These are phyloP conservation scores for Kazachstania martiniae DNA, from an alignment of 805 yeast genomes.

Conservation along the genomic window DNA sequence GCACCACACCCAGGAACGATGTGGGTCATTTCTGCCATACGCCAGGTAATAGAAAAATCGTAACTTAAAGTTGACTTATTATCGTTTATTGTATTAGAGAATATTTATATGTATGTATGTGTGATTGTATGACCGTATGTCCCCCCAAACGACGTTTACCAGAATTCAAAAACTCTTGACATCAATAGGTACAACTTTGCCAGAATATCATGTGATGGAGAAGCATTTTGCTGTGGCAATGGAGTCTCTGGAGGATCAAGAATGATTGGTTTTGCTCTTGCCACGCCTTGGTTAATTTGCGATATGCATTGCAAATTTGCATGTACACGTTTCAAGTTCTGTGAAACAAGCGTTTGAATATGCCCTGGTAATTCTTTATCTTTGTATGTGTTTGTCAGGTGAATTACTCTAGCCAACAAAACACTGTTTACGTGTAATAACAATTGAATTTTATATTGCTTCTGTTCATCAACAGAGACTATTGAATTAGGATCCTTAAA, in stretches of 20 bases:
- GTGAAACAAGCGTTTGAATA: constrained; percentile 19
- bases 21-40: too few species aligned
- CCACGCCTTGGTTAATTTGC: constrained; percentile 25
- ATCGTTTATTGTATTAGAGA: too few species aligned
- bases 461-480: constrained; percentile 16
- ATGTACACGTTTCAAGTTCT: constrained; percentile 26
- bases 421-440: constrained; percentile 27
- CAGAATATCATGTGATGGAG: constrained; percentile 22
- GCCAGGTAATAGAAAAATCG: too few species aligned
- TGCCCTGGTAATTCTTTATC: constrained; percentile 13
- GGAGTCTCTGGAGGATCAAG: constrained; percentile 11
- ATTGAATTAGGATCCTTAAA: constrained; percentile 5
- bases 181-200: constrained; percentile 23
- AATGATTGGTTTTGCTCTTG: constrained; percentile 19
- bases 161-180: constrained; percentile 26
- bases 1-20: too few species aligned
- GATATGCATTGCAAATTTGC: constrained; percentile 28
- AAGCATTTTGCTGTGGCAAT: constrained; percentile 7
- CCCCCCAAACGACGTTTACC: constrained; percentile 15
- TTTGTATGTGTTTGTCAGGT: constrained; percentile 8
- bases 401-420: constrained; percentile 18
- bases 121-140: too few species aligned
- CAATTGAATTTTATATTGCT: constrained; percentile 27
- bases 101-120: too few species aligned
- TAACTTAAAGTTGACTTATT: too few species aligned